Evolutionary conservation across 768 basidiomycete species (phyloP).

Genomic region (Lactifluus pinguis): DNA sequence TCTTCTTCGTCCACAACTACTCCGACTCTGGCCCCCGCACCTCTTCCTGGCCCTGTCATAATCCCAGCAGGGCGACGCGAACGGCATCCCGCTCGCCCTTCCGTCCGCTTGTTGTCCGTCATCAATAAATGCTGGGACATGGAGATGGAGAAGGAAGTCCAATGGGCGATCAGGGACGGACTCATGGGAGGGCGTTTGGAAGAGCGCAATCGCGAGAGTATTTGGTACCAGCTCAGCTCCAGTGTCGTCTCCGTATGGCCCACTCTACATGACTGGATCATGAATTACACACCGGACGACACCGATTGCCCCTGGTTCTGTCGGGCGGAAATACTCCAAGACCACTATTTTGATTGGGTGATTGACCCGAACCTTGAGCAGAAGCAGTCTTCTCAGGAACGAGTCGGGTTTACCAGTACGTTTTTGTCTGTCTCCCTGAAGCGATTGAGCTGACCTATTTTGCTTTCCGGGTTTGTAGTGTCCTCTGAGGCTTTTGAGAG

Average conservation of each 20-base stretch:
- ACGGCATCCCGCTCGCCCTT: background rate
- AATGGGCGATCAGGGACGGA: background rate
- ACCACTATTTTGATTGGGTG: background rate
- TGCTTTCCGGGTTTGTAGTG: background rate
- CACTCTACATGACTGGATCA: background rate
- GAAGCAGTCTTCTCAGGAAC: background rate
- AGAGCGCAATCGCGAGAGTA: background rate
- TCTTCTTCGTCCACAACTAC: background rate
- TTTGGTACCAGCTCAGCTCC: background rate
- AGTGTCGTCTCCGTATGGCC: background rate
- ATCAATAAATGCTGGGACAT: background rate
- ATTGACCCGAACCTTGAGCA: background rate
- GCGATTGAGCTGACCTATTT: background rate
- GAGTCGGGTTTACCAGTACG: conserved; percentile 2
- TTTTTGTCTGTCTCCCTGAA: background rate
- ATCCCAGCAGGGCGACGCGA: background rate
- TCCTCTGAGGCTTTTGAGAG: background rate
- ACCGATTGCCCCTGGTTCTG: background rate
- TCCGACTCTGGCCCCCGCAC: background rate
- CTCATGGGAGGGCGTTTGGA: background rate
- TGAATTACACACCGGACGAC: background rate
- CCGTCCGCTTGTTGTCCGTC: background rate
- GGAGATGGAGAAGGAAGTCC: background rate
- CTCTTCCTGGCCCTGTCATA: background rate
- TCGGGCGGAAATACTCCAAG: background rate